Percentiles rank a stretch among this genome's conserved stretches.
Conservation (phyloP, 2,329 filamentous ascomycete species). For the Parastagonospora nodorum region DNA sequence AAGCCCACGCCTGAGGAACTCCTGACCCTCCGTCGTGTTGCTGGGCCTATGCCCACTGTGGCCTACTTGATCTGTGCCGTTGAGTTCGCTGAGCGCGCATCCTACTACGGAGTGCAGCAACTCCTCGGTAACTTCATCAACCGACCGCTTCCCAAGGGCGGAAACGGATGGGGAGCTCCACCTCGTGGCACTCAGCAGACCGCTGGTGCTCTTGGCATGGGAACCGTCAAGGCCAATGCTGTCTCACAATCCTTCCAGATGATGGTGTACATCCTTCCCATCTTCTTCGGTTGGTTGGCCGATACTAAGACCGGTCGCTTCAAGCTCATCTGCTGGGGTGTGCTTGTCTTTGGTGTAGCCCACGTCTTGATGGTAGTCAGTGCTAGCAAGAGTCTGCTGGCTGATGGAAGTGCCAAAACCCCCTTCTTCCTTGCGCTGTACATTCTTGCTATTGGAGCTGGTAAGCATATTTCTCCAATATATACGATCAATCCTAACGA, state of each 20-base stretch:
- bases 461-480: background rate
- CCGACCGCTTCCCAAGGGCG: background rate
- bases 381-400: background rate
- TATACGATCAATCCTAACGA: background rate
- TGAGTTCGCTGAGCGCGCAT: constrained; percentile 4
- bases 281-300: constrained; percentile 5
- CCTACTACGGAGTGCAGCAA: constrained; percentile 3
- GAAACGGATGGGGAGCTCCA: constrained; percentile 3
- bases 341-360: constrained; percentile 1
- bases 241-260: constrained; percentile 3
- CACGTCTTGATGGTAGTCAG: constrained; percentile 2
- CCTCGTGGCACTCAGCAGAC: constrained; percentile 4
- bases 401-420: constrained; percentile 1
- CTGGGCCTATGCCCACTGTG: constrained; percentile 1
- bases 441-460: constrained; percentile 3
- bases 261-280: background rate
- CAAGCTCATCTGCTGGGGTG: constrained; percentile 2
- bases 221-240: constrained; percentile 3
- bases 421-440: constrained; percentile 3
- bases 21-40: constrained; percentile 1
- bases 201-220: constrained; percentile 2
- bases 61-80: constrained; percentile 1
- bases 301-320: constrained; percentile 2
- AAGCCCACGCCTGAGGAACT: constrained; percentile 2
- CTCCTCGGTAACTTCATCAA: constrained; percentile 4